Evolutionary conservation across 1,284 basidiomycete genomes (phyloP), one percentile per base, ranked within the genome.

Genomic region (Retiboletus flavoniger): DNA sequence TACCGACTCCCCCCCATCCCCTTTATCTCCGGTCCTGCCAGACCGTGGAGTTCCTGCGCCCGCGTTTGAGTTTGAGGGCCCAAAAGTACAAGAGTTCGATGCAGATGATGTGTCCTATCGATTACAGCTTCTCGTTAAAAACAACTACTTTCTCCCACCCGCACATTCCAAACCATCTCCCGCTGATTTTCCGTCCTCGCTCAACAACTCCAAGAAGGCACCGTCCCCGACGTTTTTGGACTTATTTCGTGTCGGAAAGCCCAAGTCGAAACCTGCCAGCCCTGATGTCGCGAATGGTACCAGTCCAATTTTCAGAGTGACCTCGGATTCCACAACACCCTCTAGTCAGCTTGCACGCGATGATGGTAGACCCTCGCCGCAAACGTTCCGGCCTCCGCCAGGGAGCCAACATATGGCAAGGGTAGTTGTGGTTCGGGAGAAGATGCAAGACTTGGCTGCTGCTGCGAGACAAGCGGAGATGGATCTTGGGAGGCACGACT

Each of bases 141-240:
- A 92, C 72, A 90, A 78, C 64, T 92, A 92, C 66, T 92, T 89
- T 65, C 81, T 92, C 38, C 89, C 89, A 6, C 90, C 89, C 11
- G 89, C 90, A 0, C 89, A 92, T 63, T 78, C 83, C 38, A 92
- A 92, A 64, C 89, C 89, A 3, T 81, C 79, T 9, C 80, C 82
- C 2, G 76, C 82, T 39, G 81, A 84, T 49, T 80, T 89, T 55
- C 77, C 80, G 0, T 50, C 70, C 7, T 61, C 75, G 16, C 62
- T 65, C 17, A 69, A 68, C 55, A 63, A 72, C 50, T 62, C 72
- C 19, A 84, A 79, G 61, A 76, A 75, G 46, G 62, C 72, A 7
- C 66, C 75, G 1, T 72, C 79, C 19, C 81, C 84, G n/a, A 76
- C 78, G 7, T 87, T 90, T 65, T 71, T 90, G 42, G 85, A 88